Conservation (phyloP, 2,329 filamentous ascomycete genomes). For the Cercospora nicotianae region DNA sequence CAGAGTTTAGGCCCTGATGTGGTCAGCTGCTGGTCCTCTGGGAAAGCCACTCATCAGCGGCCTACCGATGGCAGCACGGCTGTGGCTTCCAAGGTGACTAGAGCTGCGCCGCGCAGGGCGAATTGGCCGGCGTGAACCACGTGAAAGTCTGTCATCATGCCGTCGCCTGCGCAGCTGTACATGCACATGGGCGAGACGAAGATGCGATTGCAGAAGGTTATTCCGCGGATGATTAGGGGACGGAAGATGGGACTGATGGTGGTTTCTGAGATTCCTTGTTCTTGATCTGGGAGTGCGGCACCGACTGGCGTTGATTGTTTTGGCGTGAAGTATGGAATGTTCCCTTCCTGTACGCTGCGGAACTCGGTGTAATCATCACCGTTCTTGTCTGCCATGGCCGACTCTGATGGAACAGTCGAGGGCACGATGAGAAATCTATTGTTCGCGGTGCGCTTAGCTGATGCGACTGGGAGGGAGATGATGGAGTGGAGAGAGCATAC, state of each 20-base stretch:
- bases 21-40: neutral
- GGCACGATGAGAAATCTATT: no score
- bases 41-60: neutral
- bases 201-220: conserved; percentile 12
- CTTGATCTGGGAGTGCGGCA: neutral
- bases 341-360: neutral
- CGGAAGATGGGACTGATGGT: neutral
- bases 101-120: neutral
- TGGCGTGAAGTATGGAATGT: neutral
- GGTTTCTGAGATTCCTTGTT: neutral
- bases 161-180: conserved; percentile 12
- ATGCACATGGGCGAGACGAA: conserved; percentile 16
- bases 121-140: conserved; percentile 5
- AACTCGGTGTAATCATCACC: neutral
- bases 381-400: neutral
- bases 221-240: neutral
- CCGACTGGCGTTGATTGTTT: neutral
- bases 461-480: no score
- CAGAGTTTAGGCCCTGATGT: neutral
- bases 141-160: conserved; percentile 15
- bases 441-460: no score
- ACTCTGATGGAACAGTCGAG: no score
- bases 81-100: neutral
- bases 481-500: no score
- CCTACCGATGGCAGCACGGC: neutral